phyloP scores from a whole-genome alignment of 495 filamentous ascomycete genomes.

The Penicilliopsis zonata region DNA sequence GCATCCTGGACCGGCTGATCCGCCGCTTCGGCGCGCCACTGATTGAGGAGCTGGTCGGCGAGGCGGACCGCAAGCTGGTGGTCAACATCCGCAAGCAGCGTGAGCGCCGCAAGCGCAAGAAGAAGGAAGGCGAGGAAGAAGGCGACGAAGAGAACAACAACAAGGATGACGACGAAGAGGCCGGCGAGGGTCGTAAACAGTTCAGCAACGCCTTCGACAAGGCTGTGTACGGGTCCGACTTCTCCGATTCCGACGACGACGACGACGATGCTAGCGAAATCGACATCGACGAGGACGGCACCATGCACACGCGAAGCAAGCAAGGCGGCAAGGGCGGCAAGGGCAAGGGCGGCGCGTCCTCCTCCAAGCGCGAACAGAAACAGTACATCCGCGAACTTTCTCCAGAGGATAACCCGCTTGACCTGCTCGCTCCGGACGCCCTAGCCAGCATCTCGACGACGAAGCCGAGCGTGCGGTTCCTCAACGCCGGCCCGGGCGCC shows the following conservation, averaged over 20 bases:
- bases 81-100: conserved; percentile 87
- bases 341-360: conserved; percentile 14
- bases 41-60: conserved; percentile 59
- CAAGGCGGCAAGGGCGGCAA: conserved; percentile 10
- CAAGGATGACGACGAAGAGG: conserved; percentile 23
- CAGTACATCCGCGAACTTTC: conserved; percentile 82
- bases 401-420: conserved; percentile 76
- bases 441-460: conserved; percentile 89
- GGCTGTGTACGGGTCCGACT: conserved; percentile 82
- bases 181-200: conserved; percentile 10
- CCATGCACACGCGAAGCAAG: conserved; percentile 22
- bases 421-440: conserved; percentile 78
- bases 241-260: conserved; percentile 52
- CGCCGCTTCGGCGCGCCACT: conserved; percentile 73
- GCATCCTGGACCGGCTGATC: conserved; percentile 88
- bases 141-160: conserved; percentile 39
- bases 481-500: conserved; percentile 28
- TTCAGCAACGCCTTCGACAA: conserved; percentile 93
- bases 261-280: conserved; percentile 50
- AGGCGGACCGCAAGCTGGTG: conserved; percentile 80
- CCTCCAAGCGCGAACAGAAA: conserved; percentile 31
- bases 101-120: conserved; percentile 77
- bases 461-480: conserved; percentile 51
- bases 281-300: conserved; percentile 34
- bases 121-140: conserved; percentile 46